Evolutionary conservation across 768 basidiomycete species (phyloP).

Genomic region (Plicaturopsis crispa): DNA sequence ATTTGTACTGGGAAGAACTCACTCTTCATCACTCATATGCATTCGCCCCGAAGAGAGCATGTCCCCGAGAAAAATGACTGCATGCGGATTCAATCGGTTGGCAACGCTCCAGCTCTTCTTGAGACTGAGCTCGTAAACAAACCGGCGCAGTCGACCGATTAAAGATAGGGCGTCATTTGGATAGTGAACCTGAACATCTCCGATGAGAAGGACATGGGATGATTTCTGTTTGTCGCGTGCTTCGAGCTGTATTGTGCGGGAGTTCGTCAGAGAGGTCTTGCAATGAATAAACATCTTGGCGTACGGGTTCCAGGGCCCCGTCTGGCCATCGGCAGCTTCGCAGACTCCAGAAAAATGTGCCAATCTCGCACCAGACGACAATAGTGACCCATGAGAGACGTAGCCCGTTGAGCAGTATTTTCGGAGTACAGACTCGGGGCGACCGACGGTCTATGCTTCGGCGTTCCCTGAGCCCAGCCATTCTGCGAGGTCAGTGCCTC

Average conservation of each 20-base stretch:
- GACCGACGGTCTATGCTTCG: too few relatives aligned
- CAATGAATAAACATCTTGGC: slow-evolving; percentile 1
- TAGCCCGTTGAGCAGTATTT: slow-evolving; percentile 32
- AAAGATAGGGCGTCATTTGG: slow-evolving; percentile 34
- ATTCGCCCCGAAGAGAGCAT: slow-evolving; percentile 62
- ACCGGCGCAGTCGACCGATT: slow-evolving; percentile 30
- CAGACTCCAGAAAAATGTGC: slow-evolving; percentile 51
- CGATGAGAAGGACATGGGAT: slow-evolving; percentile 59
- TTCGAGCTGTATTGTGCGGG: slow-evolving; percentile 7
- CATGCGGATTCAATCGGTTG: slow-evolving; percentile 48
- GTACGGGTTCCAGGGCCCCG: slow-evolving; percentile 17
- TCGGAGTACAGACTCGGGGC: slow-evolving; percentile 12
- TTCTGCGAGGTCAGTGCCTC: too few relatives aligned
- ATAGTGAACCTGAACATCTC: slow-evolving; percentile 59
- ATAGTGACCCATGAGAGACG: slow-evolving; percentile 46
- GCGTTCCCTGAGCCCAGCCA: too few relatives aligned
- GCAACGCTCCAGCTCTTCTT: slow-evolving; percentile 66
- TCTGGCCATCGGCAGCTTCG: slow-evolving; percentile 56
- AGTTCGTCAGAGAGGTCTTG: slow-evolving; percentile 5
- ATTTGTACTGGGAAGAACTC: slow-evolving; percentile 10
- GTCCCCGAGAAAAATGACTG: slow-evolving; percentile 72
- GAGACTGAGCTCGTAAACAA: slow-evolving; percentile 50
- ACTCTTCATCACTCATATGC: slow-evolving; percentile 41
- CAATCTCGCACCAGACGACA: slow-evolving; percentile 61
- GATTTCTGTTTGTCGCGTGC: slow-evolving; percentile 16